A percentile compares a stretch with the other conserved stretches of the same genome.
Evolutionary conservation across 2,329 filamentous ascomycete species (phyloP).

Genomic region (Amauroascus niger): DNA sequence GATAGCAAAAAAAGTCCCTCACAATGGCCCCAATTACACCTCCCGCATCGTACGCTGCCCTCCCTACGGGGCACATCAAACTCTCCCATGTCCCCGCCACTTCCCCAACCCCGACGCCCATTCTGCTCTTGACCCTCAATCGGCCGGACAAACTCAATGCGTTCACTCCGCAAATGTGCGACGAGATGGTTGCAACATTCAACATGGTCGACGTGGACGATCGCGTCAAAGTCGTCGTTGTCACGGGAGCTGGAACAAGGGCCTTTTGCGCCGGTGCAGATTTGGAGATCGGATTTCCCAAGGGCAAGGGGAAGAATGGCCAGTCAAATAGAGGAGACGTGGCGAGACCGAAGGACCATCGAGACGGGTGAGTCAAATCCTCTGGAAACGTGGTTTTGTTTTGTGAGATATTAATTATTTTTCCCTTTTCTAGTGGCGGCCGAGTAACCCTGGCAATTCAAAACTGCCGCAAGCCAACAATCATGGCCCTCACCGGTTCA

Average conservation of each 20-base stretch:
- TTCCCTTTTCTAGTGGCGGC: constrained; percentile 32
- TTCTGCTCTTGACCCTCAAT: constrained; percentile 45
- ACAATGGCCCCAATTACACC: constrained; percentile 13
- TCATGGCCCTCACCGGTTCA: constrained; percentile 47
- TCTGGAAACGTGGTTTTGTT: too few relatives aligned
- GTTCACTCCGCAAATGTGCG: constrained; percentile 45
- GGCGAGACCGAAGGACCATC: constrained; percentile 41
- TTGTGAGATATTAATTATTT: too few relatives aligned
- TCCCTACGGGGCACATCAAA: constrained; percentile 27
- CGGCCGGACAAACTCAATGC: constrained; percentile 51
- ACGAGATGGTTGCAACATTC: constrained; percentile 36
- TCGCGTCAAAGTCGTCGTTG: constrained; percentile 45
- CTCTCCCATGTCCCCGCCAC: constrained; percentile 32
- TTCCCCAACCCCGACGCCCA: constrained; percentile 42
- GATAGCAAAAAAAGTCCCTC: too few relatives aligned
- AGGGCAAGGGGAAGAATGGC: constrained; percentile 10
- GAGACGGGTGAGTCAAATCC: constrained; percentile 40
- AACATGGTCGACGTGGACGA: constrained; percentile 45
- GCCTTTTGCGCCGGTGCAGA: constrained; percentile 51
- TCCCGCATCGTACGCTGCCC: constrained; percentile 30
- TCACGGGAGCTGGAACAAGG: constrained; percentile 42
- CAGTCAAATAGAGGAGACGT: constrained; percentile 25
- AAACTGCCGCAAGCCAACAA: constrained; percentile 48
- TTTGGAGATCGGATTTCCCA: constrained; percentile 43
- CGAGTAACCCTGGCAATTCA: constrained; percentile 46